Conservation (phyloP, 371 early-diverging fungal species). For the Haplosporangium sp. region DNA sequence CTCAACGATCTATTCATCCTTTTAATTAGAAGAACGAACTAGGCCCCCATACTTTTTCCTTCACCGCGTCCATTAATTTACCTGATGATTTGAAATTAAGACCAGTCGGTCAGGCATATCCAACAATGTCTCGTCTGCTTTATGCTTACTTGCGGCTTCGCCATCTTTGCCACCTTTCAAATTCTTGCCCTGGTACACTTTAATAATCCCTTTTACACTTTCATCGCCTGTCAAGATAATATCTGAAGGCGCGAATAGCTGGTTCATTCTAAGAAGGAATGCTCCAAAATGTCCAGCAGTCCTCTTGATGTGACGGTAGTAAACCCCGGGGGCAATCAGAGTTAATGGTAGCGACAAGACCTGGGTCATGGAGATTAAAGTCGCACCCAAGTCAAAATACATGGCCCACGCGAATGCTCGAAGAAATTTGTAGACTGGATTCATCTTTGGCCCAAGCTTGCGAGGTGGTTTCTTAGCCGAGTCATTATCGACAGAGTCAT, state of each 20-base stretch:
- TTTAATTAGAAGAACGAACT: too few species aligned
- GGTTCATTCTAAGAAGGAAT: constrained; percentile 68
- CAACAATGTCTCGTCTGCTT: constrained; percentile 51
- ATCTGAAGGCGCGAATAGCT: constrained; percentile 73
- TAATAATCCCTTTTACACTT: constrained; percentile 53
- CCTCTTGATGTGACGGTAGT: constrained; percentile 62
- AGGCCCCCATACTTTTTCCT: constrained; percentile 1
- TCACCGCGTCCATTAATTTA: constrained; percentile 20
- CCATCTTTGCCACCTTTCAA: constrained; percentile 12
- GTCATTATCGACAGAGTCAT: constrained; percentile 12
- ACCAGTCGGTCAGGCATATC: constrained; percentile 62
- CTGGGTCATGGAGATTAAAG: constrained; percentile 48
- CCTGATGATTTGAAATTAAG: constrained; percentile 86
- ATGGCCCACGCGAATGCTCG: constrained; percentile 40
- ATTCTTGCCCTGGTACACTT: constrained; percentile 18
- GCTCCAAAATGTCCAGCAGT: constrained; percentile 74
- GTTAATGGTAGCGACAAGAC: constrained; percentile 37
- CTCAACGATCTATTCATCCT: not conserved
- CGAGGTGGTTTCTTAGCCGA: constrained; percentile 2
- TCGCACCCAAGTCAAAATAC: constrained; percentile 46
- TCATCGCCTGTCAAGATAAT: constrained; percentile 70
- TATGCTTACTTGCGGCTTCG: constrained; percentile 32
- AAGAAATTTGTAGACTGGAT: constrained; percentile 42
- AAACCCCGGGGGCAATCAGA: constrained; percentile 48
- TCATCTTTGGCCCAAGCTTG: constrained; percentile 43